These are phyloP conservation scores for Chaetomiaceae sp. DNA, from an alignment of 2,329 filamentous ascomycete species.

Conservation along the genomic window DNA sequence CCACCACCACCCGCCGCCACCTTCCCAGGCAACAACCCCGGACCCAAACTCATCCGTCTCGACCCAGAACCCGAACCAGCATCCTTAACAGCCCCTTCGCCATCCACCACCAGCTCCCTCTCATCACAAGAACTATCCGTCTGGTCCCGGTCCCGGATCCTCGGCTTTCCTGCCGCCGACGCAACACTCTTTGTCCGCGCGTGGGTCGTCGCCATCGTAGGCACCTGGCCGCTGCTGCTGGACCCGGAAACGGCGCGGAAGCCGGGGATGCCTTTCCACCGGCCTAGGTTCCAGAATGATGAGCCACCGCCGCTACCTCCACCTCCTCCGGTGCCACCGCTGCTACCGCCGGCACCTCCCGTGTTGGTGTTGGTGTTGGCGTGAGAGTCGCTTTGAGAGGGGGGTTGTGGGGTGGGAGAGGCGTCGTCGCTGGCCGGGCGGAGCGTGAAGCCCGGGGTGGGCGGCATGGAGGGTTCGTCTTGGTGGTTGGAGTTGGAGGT, in stretches of 20 bases:
- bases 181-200: constrained; percentile 16
- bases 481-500: too few species aligned
- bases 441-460: constrained; percentile 53
- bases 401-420: too few species aligned
- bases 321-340: background rate
- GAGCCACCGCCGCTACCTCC: constrained; percentile 15
- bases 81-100: too few species aligned
- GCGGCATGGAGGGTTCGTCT: constrained; percentile 39
- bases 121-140: background rate
- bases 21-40: too few species aligned
- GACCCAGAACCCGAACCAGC: too few species aligned
- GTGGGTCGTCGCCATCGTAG: constrained; percentile 18
- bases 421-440: constrained; percentile 38
- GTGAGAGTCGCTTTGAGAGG: too few species aligned
- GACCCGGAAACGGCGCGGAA: constrained; percentile 20
- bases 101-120: too few species aligned
- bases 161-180: too few species aligned
- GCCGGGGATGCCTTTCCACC: constrained; percentile 45
- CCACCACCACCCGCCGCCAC: too few species aligned
- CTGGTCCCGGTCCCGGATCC: constrained; percentile 20
- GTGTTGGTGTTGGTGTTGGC: too few species aligned
- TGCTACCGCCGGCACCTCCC: too few species aligned
- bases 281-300: constrained; percentile 54
- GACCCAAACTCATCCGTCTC: too few species aligned
- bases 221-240: constrained; percentile 16